phyloP scores from a whole-genome alignment of 1,284 basidiomycete species.

The Sanguinoderma infundibulare region DNA sequence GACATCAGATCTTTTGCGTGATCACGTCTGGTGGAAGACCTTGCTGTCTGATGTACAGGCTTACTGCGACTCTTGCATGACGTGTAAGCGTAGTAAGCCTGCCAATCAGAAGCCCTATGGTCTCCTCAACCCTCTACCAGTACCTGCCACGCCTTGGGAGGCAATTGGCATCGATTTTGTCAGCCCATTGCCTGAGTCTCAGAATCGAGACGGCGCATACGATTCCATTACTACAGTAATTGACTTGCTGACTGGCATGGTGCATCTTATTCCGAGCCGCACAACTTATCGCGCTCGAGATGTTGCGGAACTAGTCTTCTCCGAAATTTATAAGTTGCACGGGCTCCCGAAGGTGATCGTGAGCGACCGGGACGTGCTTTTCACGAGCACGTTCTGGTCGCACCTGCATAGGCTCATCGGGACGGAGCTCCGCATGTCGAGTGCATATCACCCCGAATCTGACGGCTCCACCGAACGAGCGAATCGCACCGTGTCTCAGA shows the following conservation, averaged over 20 bases:
- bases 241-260: conserved; percentile 37
- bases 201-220: conserved; percentile 29
- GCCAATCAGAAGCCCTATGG: neutral
- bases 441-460: no score
- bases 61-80: conserved; percentile 29
- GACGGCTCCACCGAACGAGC: no score
- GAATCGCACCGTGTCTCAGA: no score
- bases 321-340: neutral
- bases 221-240: conserved; percentile 38
- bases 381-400: neutral
- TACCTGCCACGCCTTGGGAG: conserved; percentile 30
- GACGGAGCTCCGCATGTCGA: no score
- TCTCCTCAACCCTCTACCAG: conserved; percentile 14
- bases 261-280: conserved; percentile 32
- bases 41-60: conserved; percentile 24
- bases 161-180: conserved; percentile 41
- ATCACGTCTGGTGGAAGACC: conserved; percentile 34
- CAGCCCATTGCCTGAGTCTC: conserved; percentile 36
- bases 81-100: conserved; percentile 23
- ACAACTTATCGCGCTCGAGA: conserved; percentile 37
- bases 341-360: neutral
- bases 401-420: neutral
- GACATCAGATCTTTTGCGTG: conserved; percentile 28
- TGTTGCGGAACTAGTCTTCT: conserved; percentile 19
- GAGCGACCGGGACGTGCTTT: neutral